A percentile compares a stretch with the other conserved stretches of the same genome.
Conservation (phyloP, 2,329 filamentous ascomycete species). For the Fusarium globosum region DNA sequence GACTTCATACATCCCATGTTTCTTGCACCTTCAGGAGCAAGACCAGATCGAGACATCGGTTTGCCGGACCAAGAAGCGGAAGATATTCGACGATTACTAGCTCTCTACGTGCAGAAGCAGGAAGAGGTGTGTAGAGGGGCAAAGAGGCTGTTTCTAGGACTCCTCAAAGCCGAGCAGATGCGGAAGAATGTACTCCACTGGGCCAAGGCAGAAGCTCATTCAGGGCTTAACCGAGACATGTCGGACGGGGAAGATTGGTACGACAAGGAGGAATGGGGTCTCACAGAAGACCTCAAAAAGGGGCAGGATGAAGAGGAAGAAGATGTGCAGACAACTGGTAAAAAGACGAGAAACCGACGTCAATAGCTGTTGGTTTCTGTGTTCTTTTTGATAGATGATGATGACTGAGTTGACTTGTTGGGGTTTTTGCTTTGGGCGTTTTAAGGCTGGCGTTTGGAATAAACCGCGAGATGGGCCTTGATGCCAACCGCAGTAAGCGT, state of each 20-base stretch:
- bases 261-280: conserved; percentile 81
- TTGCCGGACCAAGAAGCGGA: conserved; percentile 81
- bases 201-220: conserved; percentile 82
- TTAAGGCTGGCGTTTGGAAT: conserved; percentile 30
- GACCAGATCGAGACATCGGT: conserved; percentile 76
- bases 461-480: conserved; percentile 33
- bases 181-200: conserved; percentile 78
- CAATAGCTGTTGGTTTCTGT: conserved; percentile 24
- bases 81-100: conserved; percentile 77
- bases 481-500: conserved; percentile 33
- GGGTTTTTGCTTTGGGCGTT: conserved; percentile 37
- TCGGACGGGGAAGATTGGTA: conserved; percentile 93
- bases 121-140: conserved; percentile 83
- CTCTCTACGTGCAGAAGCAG: conserved; percentile 86
- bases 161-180: conserved; percentile 78
- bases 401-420: conserved; percentile 39
- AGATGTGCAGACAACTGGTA: conserved; percentile 68
- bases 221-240: conserved; percentile 75
- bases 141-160: conserved; percentile 73
- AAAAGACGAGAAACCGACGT: conserved; percentile 70
- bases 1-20: conserved; percentile 81
- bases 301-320: conserved; percentile 87
- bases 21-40: conserved; percentile 69
- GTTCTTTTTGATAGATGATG: conserved; percentile 35
- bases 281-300: conserved; percentile 81